Evolutionary conservation across 805 yeast species (phyloP).

Genomic region (Metschnikowia borealis): DNA sequence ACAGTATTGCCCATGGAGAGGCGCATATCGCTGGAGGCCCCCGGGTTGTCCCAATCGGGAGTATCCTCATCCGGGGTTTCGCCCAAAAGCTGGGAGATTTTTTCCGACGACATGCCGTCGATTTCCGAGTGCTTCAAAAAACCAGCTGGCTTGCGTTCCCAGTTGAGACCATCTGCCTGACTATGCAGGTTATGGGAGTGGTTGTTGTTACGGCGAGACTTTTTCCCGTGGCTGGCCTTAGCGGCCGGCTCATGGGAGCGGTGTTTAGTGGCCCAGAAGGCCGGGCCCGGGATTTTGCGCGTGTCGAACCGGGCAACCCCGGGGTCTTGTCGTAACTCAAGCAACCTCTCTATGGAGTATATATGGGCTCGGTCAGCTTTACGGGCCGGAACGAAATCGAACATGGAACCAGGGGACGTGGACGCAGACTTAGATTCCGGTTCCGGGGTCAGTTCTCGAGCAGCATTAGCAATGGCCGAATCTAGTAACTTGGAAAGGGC

Average conservation of each 20-base stretch:
- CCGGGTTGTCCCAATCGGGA: slow-evolving; percentile 41
- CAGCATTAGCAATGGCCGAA: slow-evolving; percentile 46
- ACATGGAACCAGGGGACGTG: slow-evolving; percentile 8
- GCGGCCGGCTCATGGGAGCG: slow-evolving; percentile 3
- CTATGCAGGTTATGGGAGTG: slow-evolving; percentile 8
- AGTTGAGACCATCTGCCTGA: slow-evolving; percentile 19
- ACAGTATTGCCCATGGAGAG: slow-evolving; percentile 48
- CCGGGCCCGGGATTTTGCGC: slow-evolving; percentile 40
- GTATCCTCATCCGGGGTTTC: slow-evolving; percentile 31
- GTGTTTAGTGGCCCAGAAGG: slow-evolving; percentile 46
- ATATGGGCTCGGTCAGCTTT: slow-evolving; percentile 15
- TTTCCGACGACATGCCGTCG: slow-evolving; percentile 30
- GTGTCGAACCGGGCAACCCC: slow-evolving; percentile 27
- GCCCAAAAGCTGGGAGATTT: slow-evolving; percentile 34
- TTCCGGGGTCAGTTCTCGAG: slow-evolving; percentile 41
- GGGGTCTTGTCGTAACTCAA: slow-evolving; percentile 34
- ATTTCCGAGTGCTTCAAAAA: slow-evolving; percentile 22
- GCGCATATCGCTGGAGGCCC: slow-evolving; percentile 19
- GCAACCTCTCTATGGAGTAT: slow-evolving; percentile 28
- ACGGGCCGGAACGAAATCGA: slow-evolving; percentile 9
- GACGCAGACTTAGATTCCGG: slow-evolving; percentile 14
- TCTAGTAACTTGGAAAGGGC: slow-evolving; percentile 41
- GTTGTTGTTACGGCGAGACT: slow-evolving; percentile 15
- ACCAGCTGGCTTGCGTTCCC: slow-evolving; percentile 30
- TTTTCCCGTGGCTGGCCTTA: slow-evolving; percentile 12